Conservation (phyloP, 371 early-diverging fungal species). For the Phascolomyces articulosus region DNA sequence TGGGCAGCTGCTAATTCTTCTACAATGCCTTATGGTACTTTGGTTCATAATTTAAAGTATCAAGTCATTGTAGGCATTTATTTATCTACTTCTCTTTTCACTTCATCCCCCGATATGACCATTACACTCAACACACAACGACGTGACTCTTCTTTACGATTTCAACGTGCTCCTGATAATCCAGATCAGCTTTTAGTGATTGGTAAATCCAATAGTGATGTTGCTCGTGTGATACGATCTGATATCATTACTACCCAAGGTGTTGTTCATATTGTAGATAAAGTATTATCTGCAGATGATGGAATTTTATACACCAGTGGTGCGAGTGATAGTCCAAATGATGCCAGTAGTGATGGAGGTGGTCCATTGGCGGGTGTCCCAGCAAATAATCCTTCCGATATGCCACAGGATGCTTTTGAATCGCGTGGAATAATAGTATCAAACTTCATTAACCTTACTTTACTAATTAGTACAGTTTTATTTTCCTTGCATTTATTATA, state of each 20-base stretch:
- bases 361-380: slow-evolving; percentile 2
- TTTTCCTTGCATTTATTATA: too few relatives aligned
- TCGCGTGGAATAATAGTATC: too few relatives aligned
- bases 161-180: slow-evolving; percentile 6
- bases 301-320: neutral
- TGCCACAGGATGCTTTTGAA: neutral
- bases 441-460: too few relatives aligned
- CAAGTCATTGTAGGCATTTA: slow-evolving; percentile 29
- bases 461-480: too few relatives aligned
- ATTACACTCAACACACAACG: slow-evolving; percentile 9
- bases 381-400: neutral
- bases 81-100: slow-evolving; percentile 13
- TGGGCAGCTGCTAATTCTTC: slow-evolving; percentile 26
- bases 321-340: neutral
- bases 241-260: slow-evolving; percentile 29
- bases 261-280: slow-evolving; percentile 32
- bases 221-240: slow-evolving; percentile 19
- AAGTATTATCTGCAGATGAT: slow-evolving; percentile 21
- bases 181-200: slow-evolving; percentile 12
- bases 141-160: slow-evolving; percentile 11
- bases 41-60: slow-evolving; percentile 32
- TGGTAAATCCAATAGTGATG: slow-evolving; percentile 10
- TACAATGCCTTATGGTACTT: slow-evolving; percentile 28
- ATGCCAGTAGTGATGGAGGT: slow-evolving; percentile 1
- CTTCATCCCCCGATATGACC: slow-evolving; percentile 1